A percentile compares a stretch with the other conserved stretches of the same genome.
These are phyloP conservation scores for Jackrogersella multiformis DNA, from an alignment of 495 filamentous ascomycete genomes.

Conservation along the genomic window DNA sequence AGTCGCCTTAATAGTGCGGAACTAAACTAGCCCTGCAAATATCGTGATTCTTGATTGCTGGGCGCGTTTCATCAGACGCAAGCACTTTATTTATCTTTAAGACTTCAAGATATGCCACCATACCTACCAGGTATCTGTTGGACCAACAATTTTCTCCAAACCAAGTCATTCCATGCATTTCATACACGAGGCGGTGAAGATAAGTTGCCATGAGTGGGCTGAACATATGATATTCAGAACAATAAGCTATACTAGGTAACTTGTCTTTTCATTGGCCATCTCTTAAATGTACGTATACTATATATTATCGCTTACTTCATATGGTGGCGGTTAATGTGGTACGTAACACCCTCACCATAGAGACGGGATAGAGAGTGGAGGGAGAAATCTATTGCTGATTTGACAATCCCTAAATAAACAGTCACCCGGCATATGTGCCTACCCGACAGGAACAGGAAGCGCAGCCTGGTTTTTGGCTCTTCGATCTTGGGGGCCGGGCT, in stretches of 20 bases:
- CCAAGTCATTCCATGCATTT: slow-evolving; percentile 24
- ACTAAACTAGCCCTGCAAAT: background rate
- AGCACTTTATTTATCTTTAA: no score
- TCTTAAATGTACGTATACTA: no score
- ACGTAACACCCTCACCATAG: slow-evolving; percentile 9
- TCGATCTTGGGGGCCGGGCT: slow-evolving; percentile 28
- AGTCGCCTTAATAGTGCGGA: background rate
- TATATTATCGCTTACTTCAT: slow-evolving; percentile 19
- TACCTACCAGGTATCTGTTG: slow-evolving; percentile 4
- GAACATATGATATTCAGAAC: slow-evolving; percentile 24
- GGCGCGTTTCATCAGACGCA: slow-evolving; percentile 16
- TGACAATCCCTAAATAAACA: slow-evolving; percentile 52
- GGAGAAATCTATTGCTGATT: slow-evolving; percentile 47
- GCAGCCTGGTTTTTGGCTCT: slow-evolving; percentile 33
- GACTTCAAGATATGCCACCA: slow-evolving; percentile 16
- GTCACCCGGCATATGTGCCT: slow-evolving; percentile 32
- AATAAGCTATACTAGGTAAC: slow-evolving; percentile 23
- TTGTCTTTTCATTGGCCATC: slow-evolving; percentile 13
- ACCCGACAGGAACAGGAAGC: slow-evolving; percentile 51
- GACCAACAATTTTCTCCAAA: slow-evolving; percentile 2
- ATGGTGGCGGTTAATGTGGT: slow-evolving; percentile 11
- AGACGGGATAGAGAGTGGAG: slow-evolving; percentile 43
- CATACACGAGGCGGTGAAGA: slow-evolving; percentile 34
- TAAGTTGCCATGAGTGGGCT: slow-evolving; percentile 12
- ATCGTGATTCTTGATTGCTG: slow-evolving; percentile 5